These are phyloP conservation scores for Didymella arachidicola DNA, from an alignment of 2,329 filamentous ascomycete species.

Conservation along the genomic window DNA sequence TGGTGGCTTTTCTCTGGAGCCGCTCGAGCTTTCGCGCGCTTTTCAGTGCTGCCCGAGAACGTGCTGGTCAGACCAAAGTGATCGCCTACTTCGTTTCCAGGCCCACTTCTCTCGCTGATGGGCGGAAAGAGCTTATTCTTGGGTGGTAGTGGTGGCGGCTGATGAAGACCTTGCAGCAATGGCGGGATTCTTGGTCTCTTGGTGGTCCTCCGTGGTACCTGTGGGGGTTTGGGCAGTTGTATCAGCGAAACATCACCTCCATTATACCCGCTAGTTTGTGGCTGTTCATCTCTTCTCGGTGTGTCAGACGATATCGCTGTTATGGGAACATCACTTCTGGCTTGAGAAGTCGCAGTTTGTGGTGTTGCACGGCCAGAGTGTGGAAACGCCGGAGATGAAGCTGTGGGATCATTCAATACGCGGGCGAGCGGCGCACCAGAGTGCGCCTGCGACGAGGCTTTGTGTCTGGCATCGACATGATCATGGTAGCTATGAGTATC, in stretches of 20 bases:
- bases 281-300: constrained; percentile 31
- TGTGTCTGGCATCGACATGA: constrained; percentile 12
- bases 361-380: constrained; percentile 19
- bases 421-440: constrained; percentile 47
- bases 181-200: constrained; percentile 55
- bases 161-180: constrained; percentile 66
- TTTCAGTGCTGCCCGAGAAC: constrained; percentile 1
- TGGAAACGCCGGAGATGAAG: constrained; percentile 18
- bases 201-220: constrained; percentile 40
- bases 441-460: constrained; percentile 19
- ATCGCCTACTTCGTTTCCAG: constrained; percentile 32
- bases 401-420: constrained; percentile 43
- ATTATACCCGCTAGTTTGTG: constrained; percentile 21
- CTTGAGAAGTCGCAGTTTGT: constrained; percentile 37
- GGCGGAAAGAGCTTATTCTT: constrained; percentile 68
- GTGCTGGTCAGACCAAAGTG: constrained; percentile 5
- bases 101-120: constrained; percentile 57
- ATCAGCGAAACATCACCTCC: constrained; percentile 36
- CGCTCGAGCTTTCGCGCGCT: constrained; percentile 3
- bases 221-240: constrained; percentile 52
- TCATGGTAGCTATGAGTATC: constrained; percentile 14
- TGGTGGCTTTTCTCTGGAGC: neutral
- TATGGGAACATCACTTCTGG: constrained; percentile 40
- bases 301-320: constrained; percentile 32
- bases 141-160: constrained; percentile 62